Evolutionary conservation across 2,329 filamentous ascomycete genomes (phyloP).

Genomic region (Aspergillus sclerotialis): DNA sequence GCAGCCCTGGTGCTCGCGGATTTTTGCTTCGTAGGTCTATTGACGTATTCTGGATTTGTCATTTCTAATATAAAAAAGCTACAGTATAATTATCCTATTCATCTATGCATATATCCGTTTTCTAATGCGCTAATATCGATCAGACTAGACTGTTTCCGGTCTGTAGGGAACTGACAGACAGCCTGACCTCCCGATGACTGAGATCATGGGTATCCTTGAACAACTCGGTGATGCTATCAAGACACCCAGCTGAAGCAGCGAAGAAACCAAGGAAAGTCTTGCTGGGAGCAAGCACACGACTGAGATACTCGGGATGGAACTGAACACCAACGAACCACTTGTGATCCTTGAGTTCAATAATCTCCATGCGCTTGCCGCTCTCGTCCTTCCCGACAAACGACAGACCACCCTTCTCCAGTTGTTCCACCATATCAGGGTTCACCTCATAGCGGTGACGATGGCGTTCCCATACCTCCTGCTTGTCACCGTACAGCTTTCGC

Average conservation of each 20-base stretch:
- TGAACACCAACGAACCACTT: conserved; percentile 82
- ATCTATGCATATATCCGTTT: not conserved
- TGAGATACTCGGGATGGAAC: conserved; percentile 82
- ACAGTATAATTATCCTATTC: not conserved
- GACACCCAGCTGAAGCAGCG: conserved; percentile 64
- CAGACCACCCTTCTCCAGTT: conserved; percentile 62
- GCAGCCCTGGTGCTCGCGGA: too few species aligned
- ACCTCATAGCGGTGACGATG: conserved; percentile 90
- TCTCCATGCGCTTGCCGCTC: conserved; percentile 71
- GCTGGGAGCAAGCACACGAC: conserved; percentile 65
- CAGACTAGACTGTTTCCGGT: too few species aligned
- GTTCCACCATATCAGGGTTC: conserved; percentile 69
- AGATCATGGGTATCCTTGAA: conserved; percentile 15
- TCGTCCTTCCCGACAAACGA: conserved; percentile 75
- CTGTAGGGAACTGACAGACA: too few species aligned
- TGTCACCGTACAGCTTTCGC: conserved; percentile 63
- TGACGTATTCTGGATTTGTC: too few species aligned
- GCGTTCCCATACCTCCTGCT: conserved; percentile 56
- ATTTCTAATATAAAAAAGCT: not conserved
- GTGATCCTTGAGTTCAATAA: conserved; percentile 74
- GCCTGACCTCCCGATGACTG: conserved; percentile 7
- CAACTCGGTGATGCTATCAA: conserved; percentile 38
- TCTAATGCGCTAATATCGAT: too few species aligned
- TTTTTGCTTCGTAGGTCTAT: too few species aligned
- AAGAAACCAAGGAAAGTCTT: conserved; percentile 79